Conservation (phyloP, 495 filamentous ascomycete genomes). For the Podospora didyma region DNA sequence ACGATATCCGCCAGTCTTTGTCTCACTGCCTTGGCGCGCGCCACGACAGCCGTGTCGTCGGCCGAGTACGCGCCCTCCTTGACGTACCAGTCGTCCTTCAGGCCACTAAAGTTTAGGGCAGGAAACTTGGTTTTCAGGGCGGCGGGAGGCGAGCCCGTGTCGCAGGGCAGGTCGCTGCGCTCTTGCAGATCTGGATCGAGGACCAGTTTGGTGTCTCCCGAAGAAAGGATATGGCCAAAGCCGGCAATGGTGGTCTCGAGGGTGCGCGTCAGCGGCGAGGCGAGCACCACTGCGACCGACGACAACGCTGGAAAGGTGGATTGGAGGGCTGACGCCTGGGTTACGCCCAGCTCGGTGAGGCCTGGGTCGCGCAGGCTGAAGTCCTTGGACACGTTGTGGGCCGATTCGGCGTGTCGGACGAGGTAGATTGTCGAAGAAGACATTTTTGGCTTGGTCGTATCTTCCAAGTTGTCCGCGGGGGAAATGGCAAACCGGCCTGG, state of each 20-base stretch:
- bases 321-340: constrained; percentile 15
- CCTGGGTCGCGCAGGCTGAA: constrained; percentile 24
- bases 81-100: constrained; percentile 11
- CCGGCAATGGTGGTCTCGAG: constrained; percentile 22
- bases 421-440: constrained; percentile 19
- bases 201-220: constrained; percentile 3
- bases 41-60: constrained; percentile 15
- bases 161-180: constrained; percentile 34
- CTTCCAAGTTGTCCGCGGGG: too few species aligned
- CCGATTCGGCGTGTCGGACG: constrained; percentile 27
- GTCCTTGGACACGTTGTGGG: constrained; percentile 29
- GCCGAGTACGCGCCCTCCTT: constrained; percentile 19
- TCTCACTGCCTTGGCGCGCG: constrained; percentile 12
- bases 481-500: too few species aligned
- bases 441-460: constrained; percentile 1
- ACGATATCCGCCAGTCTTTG: constrained; percentile 2
- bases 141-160: constrained; percentile 27
- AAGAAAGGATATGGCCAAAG: neutral
- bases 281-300: constrained; percentile 14
- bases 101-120: neutral
- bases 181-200: constrained; percentile 31
- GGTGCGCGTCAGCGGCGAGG: constrained; percentile 23
- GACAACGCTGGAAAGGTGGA: constrained; percentile 9
- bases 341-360: constrained; percentile 16
- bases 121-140: constrained; percentile 16